phyloP scores from a whole-genome alignment of 2,329 filamentous ascomycete genomes.

The Neonectria hederae region DNA sequence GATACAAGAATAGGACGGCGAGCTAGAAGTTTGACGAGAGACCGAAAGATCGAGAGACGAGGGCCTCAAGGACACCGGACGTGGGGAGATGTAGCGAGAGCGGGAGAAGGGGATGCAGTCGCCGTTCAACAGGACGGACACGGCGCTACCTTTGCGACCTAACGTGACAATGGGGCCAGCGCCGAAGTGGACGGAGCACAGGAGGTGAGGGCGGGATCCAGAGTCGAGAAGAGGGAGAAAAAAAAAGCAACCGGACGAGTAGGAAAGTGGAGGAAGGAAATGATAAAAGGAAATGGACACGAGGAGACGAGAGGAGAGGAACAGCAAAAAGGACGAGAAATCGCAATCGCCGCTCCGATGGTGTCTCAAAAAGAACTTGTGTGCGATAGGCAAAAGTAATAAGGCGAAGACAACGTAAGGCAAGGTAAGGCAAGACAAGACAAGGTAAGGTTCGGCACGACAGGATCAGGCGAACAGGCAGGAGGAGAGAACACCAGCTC shows the following conservation, averaged over 20 bases:
- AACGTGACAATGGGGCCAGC: slow-evolving; percentile 20
- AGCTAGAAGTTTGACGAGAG: neutral
- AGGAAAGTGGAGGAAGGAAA: slow-evolving; percentile 30
- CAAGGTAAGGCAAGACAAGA: neutral
- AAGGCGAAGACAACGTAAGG: slow-evolving; percentile 7
- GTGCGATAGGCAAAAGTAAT: slow-evolving; percentile 27
- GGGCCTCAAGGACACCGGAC: slow-evolving; percentile 8
- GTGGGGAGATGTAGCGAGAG: slow-evolving; percentile 6
- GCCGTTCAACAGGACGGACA: slow-evolving; percentile 23
- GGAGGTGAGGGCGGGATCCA: neutral
- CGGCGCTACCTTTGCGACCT: slow-evolving; percentile 12
- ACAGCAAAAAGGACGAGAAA: slow-evolving; percentile 31
- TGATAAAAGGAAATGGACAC: slow-evolving; percentile 36
- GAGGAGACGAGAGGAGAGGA: slow-evolving; percentile 34
- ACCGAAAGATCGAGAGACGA: neutral
- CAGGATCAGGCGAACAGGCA: slow-evolving; percentile 8
- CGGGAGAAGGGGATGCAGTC: slow-evolving; percentile 14
- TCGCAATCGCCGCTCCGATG: slow-evolving; percentile 37
- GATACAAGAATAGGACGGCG: neutral
- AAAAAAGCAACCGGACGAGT: slow-evolving; percentile 18
- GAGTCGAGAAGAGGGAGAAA: slow-evolving; percentile 9
- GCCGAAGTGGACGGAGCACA: slow-evolving; percentile 12
- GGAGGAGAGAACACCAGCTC: slow-evolving; percentile 5
- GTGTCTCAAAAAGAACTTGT: slow-evolving; percentile 23
- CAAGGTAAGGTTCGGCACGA: neutral